Conservation (phyloP, 176 grass and related monocot species). For the Thinopyrum elongatum region DNA sequence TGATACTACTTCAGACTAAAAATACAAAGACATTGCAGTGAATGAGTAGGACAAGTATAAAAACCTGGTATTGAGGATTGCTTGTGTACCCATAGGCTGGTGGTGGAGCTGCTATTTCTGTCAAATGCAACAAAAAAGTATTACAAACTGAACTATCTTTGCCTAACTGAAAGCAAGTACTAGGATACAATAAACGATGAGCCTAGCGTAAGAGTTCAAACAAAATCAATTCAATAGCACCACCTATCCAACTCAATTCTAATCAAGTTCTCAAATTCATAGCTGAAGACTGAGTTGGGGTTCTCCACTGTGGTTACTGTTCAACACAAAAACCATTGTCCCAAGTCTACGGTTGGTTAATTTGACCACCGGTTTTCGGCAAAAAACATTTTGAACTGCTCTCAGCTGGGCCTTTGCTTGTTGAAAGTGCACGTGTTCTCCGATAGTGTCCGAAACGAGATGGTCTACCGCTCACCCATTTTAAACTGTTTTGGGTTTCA, state of each 20-base stretch:
- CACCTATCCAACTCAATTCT: not conserved
- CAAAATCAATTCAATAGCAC: not conserved
- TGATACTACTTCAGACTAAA: constrained; percentile 6
- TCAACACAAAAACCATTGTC: too few species aligned
- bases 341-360: too few species aligned
- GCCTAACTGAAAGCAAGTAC: not conserved
- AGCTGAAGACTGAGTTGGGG: too few species aligned
- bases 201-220: not conserved
- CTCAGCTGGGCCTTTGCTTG: too few species aligned
- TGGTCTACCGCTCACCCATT: too few species aligned
- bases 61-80: constrained; percentile 47
- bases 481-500: too few species aligned
- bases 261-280: not conserved
- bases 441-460: too few species aligned
- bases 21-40: not conserved
- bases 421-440: too few species aligned
- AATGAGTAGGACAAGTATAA: not conserved
- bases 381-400: too few species aligned
- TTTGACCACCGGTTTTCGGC: too few species aligned
- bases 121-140: constrained; percentile 17
- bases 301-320: too few species aligned
- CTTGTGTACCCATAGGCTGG: constrained; percentile 48
- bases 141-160: constrained; percentile 6
- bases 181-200: not conserved
- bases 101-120: constrained; percentile 5